Base-by-base conservation (phyloP, 225 moss, liverwort and hornwort genomes). In the Pleurozium schreberi region DNA sequence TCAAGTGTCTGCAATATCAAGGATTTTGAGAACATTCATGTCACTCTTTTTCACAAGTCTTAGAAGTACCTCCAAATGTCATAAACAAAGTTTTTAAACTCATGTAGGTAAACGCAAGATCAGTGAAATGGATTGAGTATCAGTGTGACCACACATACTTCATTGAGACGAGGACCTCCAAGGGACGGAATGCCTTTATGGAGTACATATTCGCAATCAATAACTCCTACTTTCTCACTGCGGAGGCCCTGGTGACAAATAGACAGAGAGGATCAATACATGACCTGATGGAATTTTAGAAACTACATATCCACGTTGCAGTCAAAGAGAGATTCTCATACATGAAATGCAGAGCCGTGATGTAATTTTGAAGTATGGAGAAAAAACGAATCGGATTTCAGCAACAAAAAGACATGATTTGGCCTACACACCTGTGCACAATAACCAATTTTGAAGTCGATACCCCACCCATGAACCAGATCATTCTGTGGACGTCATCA, bases 391-490 rank as follows among this genome's bases (percentile, higher is more conserved):
- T 66, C 34, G 58, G 50, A 40, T 63, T 18, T 21, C 59, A 85
- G 61, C 53, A 64, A 43, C 14, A 52, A 65, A n/a, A 76, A 75
- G 57, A 49, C 63, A 87, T 23, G 12, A 65, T 58, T 82, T 90
- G 19, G 28, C 27, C 38, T 47, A 81, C 69, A 93, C 18, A 98
- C 98, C 96, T 97, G 95, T 40, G 95, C 94, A 89, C 98, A 98
- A 61, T 98, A 98, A 68, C 97, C 98, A 77, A 99, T 92, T 90
- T 97, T 97, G 89, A 93, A 92, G 90, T 97, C 97, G 82, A 99
- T 71, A 47, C 97, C 98, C 97, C 98, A 99, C 33, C 96, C 98
- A 90, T 97, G 95, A 86, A 99, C 89, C 50, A 97, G 92, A 89
- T 99, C 97, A 89, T 99, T 99, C 97, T 99, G 96, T 86, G 27